Base-by-base conservation (phyloP, 108 stramenopile species). In the Discostella stelligeroides region DNA sequence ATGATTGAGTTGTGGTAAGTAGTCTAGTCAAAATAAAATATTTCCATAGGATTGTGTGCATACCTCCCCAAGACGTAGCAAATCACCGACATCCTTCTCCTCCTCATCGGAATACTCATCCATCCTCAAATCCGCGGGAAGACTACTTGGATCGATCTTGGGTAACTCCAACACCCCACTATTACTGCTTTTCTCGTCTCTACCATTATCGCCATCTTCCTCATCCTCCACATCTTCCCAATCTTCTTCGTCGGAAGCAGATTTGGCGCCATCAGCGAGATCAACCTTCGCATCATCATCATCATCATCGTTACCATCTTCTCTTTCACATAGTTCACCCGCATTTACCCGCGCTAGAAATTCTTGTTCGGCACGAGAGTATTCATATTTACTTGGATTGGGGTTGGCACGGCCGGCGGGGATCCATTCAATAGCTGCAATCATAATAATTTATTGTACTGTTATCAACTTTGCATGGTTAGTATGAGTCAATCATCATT, bases 81-180 rank as follows among this genome's bases (percentile, higher is more conserved):
- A 61, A 30, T 72, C 75, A n/a, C 94, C 94, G 63, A 93, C 72
- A 27, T 66, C 65, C 30, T 79, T 51, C 48, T 89, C 91, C 21
- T 86, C 90, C 34, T 96, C 92, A 68, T 90, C 89, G 6, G 90
- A 89, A 73, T 96, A 96, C 71, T 96, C 92, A 57, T 96, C 92
- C 95, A 96, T 96, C 24, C 95, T 72, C 17, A 96, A 72, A 64
- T 96, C 95, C 2, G 86, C 87, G 1, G 95, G 95, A 8, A 94
- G 66, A 18, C 62, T 60, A 37, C 43, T 61, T 15, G 73, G 68
- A 66, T 88, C 89, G n/a, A 86, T 78, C 40, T 70, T 66, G 7
- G 84, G 77, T 15, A 84, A 40, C 9, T 68, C 56, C 7, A 71
- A 60, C 47, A 60, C 62, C 38, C 37, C 8, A 12, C 8, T 21